Conservation (phyloP, 208 protist genomes). For the Leishmania gerbilli region DNA sequence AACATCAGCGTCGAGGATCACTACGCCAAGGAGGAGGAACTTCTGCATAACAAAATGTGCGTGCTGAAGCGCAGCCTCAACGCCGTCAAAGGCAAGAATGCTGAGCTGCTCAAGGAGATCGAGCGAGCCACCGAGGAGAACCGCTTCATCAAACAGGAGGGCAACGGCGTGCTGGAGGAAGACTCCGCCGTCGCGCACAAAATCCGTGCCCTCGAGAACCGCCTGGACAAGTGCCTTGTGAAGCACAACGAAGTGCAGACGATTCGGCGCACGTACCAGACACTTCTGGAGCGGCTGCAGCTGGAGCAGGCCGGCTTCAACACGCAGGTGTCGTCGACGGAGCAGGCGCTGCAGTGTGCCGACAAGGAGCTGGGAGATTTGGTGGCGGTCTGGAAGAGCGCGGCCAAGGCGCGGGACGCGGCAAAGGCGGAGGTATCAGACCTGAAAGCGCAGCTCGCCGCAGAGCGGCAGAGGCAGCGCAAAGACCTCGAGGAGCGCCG, state of each 20-base stretch:
- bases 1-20: constrained; percentile 70
- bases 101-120: constrained; percentile 69
- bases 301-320: constrained; percentile 93
- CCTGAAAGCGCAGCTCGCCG: constrained; percentile 68
- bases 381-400: constrained; percentile 83
- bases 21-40: constrained; percentile 76
- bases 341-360: constrained; percentile 87
- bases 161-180: constrained; percentile 58
- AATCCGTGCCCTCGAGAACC: constrained; percentile 94
- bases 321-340: constrained; percentile 87
- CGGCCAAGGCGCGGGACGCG: constrained; percentile 78
- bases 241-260: constrained; percentile 96
- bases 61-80: constrained; percentile 86
- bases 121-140: constrained; percentile 55
- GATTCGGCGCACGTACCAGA: constrained; percentile 95
- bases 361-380: constrained; percentile 92
- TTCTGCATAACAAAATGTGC: constrained; percentile 82
- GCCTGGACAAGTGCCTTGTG: constrained; percentile 96
- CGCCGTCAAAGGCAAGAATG: constrained; percentile 79
- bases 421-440: constrained; percentile 80
- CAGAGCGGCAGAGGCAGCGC: constrained; percentile 75
- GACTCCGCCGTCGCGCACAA: constrained; percentile 85
- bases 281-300: constrained; percentile 93
- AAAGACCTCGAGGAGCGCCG: constrained; percentile 88
- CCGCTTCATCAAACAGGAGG: constrained; percentile 56